phyloP scores from a whole-genome alignment of 1,284 basidiomycete species.

The Gomphus sp. region DNA sequence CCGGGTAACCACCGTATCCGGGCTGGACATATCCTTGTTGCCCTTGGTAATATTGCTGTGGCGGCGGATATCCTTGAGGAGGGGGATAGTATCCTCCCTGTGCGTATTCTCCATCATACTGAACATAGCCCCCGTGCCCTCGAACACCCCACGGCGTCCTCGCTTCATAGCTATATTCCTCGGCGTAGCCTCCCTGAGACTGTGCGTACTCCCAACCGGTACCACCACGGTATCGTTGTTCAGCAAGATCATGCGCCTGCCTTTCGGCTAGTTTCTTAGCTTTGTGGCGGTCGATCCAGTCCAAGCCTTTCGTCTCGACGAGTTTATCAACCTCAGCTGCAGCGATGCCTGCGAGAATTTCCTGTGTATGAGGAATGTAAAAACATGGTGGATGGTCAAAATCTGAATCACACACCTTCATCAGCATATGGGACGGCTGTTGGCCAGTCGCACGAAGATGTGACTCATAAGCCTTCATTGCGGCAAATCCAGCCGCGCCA shows the following conservation, averaged over 20 bases:
- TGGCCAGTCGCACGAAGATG: constrained; percentile 19
- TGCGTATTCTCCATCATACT: constrained; percentile 7
- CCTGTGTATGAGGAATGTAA: constrained; percentile 8
- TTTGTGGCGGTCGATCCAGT: constrained; percentile 18
- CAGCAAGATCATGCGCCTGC: constrained; percentile 16
- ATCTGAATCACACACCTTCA: constrained; percentile 14
- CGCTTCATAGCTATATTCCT: constrained; percentile 8
- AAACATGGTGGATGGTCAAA: background rate
- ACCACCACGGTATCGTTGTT: constrained; percentile 14
- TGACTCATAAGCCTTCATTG: constrained; percentile 20
- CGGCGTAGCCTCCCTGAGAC: constrained; percentile 9
- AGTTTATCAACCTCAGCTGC: constrained; percentile 22
- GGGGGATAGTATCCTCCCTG: constrained; percentile 6
- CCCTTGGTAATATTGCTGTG: background rate
- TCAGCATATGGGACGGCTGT: constrained; percentile 15
- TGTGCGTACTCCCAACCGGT: constrained; percentile 16
- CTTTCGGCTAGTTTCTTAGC: constrained; percentile 17
- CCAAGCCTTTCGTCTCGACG: constrained; percentile 20
- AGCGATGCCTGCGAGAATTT: constrained; percentile 20
- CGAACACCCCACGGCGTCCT: constrained; percentile 1
- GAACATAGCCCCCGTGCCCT: background rate
- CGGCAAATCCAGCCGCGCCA: constrained; percentile 20
- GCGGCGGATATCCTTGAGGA: too few relatives aligned
- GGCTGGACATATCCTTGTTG: background rate
- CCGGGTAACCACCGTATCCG: background rate